Evolutionary conservation across 176 grass and related monocot genomes (phyloP), one percentile per base, ranked within the genome.

Genomic region (Pharus latifolius): DNA sequence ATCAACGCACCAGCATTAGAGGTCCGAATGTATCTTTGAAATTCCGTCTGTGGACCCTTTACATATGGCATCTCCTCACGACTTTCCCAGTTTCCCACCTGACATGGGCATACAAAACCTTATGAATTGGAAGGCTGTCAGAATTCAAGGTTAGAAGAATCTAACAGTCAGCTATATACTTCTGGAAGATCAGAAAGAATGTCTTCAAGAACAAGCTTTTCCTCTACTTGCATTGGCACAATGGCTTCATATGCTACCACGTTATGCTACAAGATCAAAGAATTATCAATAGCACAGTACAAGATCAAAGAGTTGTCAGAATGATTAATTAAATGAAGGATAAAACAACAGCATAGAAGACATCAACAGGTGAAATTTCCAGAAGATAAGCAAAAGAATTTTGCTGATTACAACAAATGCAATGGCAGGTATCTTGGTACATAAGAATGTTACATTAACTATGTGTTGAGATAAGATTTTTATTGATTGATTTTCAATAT

Each of bases 131-230:
- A 59, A 53, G 38, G 19, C 10, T 14, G 1, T 50, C 20, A 75
- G 69, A 77, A 47, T 41, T 45, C 46, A 35, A 85, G n/a, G 27
- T 48, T 18, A 60, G 45, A 17, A 45, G 82, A 70, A 45, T 70
- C 37, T 49, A 62, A 58, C 17, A 24, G 27, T 74, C 18, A 19
- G 55, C 74, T 34, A 50, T 38, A 76, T 92, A 97, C 93, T 77
- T 77, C 60, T 46, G 93, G 93, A 76, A 97, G 93, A 85, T 97
- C 93, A 75, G 89, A 80, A 63, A 97, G 67, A 80, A 86, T 75
- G 60, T 97, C 89, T 79, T 88, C 89, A 25, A 97, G 93, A 56
- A 97, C 81, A 82, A 90, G 67, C 60, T 77, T 73, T 30, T 85
- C 90, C 44, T 82, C 93, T 75, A 97, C 59, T 49, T 83, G 86